Conservation (phyloP, 345 rosid species). For the Eucalyptus lansdowneana region DNA sequence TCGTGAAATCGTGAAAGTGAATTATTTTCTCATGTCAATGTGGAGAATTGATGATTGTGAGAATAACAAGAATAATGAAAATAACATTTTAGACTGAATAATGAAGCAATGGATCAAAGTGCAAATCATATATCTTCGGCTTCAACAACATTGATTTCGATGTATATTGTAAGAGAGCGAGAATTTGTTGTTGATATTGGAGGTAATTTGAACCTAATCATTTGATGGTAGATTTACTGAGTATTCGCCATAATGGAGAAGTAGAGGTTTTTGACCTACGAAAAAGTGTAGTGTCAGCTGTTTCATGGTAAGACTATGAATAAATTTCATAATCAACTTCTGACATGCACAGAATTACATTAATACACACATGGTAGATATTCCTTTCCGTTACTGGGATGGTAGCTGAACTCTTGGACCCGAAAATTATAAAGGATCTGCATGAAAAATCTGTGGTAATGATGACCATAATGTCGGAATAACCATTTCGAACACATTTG, state of each 20-base stretch:
- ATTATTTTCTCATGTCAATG: neutral
- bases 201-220: neutral
- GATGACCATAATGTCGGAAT: neutral
- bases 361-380: neutral
- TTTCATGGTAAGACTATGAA: neutral
- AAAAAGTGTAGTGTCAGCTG: neutral
- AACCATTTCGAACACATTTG: neutral
- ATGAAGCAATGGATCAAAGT: neutral
- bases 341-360: neutral
- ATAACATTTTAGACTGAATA: neutral
- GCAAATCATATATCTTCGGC: neutral
- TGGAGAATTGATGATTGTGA: neutral
- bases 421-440: neutral
- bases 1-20: neutral
- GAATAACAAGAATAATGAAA: neutral
- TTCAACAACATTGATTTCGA: neutral
- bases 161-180: neutral
- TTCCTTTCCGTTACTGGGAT: neutral
- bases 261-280: neutral
- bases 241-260: neutral
- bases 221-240: neutral
- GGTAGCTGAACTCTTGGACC: neutral
- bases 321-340: neutral
- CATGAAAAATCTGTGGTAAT: neutral
- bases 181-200: neutral